Evolutionary conservation across 495 filamentous ascomycete genomes (phyloP).

Genomic region (Penicillium riverlandense): DNA sequence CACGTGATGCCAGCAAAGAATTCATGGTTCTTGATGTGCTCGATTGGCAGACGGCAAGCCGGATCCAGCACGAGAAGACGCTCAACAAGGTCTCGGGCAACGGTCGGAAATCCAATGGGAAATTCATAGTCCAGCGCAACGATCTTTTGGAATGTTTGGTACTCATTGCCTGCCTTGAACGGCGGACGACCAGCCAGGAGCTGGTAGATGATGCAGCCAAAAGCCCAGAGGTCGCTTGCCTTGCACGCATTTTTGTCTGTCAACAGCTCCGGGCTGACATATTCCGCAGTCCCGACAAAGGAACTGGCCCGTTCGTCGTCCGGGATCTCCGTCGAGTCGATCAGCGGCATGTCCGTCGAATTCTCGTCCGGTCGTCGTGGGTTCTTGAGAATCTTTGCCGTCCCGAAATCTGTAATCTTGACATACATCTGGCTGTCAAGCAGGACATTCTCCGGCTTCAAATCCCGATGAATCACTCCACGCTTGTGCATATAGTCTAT

Average conservation of each 20-base stretch:
- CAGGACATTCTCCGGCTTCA: slow-evolving; percentile 97
- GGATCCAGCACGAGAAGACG: slow-evolving; percentile 89
- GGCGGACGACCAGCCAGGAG: slow-evolving; percentile 87
- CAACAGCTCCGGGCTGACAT: slow-evolving; percentile 93
- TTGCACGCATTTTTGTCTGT: slow-evolving; percentile 97
- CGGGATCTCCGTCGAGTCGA: slow-evolving; percentile 48
- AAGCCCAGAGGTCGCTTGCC: slow-evolving; percentile 96
- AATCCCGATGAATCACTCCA: slow-evolving; percentile 92
- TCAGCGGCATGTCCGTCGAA: slow-evolving; percentile 36
- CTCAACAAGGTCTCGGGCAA: slow-evolving; percentile 88
- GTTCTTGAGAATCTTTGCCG: slow-evolving; percentile 81
- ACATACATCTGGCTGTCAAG: slow-evolving; percentile 93
- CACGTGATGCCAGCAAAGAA: slow-evolving; percentile 92
- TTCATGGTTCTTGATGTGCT: slow-evolving; percentile 94
- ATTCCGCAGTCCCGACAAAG: slow-evolving; percentile 97
- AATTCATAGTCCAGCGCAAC: slow-evolving; percentile 91
- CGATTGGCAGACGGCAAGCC: slow-evolving; percentile 76
- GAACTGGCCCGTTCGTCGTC: slow-evolving; percentile 76
- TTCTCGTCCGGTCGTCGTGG: slow-evolving; percentile 45
- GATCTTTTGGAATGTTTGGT: slow-evolving; percentile 97
- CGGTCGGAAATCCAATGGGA: slow-evolving; percentile 78
- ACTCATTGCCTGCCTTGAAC: slow-evolving; percentile 97
- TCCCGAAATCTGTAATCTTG: slow-evolving; percentile 99
- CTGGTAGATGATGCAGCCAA: slow-evolving; percentile 99
- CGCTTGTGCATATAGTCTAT: slow-evolving; percentile 97